phyloP scores from a whole-genome alignment of 257 asterid species.

The Cordia subcordata region DNA sequence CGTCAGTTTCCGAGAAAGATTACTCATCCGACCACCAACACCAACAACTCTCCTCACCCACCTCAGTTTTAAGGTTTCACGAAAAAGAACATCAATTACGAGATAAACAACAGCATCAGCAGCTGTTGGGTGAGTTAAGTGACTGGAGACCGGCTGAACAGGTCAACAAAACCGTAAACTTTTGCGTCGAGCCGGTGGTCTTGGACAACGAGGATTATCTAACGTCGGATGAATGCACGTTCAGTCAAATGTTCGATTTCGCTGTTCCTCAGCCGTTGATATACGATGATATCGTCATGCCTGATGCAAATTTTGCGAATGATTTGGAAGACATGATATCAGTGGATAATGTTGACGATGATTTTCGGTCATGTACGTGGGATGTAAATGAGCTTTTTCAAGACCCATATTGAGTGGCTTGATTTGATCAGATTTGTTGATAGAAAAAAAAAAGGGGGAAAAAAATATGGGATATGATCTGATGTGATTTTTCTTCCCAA shows the following conservation, averaged over 20 bases:
- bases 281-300: slow-evolving; percentile 13
- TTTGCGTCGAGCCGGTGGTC: not conserved
- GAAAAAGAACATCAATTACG: not conserved
- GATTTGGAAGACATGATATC: slow-evolving; percentile 20
- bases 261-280: slow-evolving; percentile 37
- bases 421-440: slow-evolving; percentile 2
- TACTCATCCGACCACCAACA: too few species aligned
- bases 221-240: slow-evolving; percentile 37
- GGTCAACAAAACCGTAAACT: not conserved
- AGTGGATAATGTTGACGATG: slow-evolving; percentile 20
- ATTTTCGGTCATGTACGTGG: slow-evolving; percentile 26
- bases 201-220: slow-evolving; percentile 9
- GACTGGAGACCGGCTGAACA: slow-evolving; percentile 10
- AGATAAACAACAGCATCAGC: too few species aligned
- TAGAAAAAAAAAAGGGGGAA: not conserved
- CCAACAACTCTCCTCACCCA: slow-evolving; percentile 36
- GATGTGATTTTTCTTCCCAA: too few species aligned
- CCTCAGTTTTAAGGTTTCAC: slow-evolving; percentile 42
- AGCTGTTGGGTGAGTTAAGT: not conserved
- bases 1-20: slow-evolving; percentile 22
- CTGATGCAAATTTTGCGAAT: slow-evolving; percentile 11
- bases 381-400: slow-evolving; percentile 37
- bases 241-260: slow-evolving; percentile 31
- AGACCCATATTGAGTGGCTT: slow-evolving; percentile 16
- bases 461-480: too few species aligned